phyloP scores from a whole-genome alignment of 805 yeast species.

The Candida nitratophila region DNA sequence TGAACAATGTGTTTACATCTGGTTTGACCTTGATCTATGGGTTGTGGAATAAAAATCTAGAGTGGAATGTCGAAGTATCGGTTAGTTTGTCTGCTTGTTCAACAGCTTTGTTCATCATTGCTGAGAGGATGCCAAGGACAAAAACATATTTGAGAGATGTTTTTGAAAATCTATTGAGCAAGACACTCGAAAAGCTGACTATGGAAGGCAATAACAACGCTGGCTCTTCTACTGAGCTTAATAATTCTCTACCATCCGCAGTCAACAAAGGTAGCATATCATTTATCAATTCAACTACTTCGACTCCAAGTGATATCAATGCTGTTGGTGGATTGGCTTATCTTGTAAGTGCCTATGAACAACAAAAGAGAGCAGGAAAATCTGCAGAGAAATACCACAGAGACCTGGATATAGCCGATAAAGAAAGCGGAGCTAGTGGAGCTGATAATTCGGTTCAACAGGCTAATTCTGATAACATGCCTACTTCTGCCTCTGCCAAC shows the following conservation, averaged over 20 bases:
- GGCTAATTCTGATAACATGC: too few species aligned
- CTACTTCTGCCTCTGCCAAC: too few species aligned
- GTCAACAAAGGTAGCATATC: neutral
- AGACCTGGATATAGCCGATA: too few species aligned
- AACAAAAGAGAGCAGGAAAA: neutral
- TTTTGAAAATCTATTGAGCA: slow-evolving; percentile 13
- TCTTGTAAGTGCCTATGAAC: neutral
- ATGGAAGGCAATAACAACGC: slow-evolving; percentile 1
- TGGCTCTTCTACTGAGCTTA: neutral
- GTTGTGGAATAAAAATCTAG: slow-evolving; percentile 11
- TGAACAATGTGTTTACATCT: slow-evolving; percentile 15
- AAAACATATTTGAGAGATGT: slow-evolving; percentile 13
- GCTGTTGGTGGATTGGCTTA: neutral
- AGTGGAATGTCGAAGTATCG: slow-evolving; percentile 16
- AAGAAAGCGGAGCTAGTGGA: neutral
- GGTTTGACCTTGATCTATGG: slow-evolving; percentile 18
- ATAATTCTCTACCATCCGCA: neutral
- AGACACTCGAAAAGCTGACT: slow-evolving; percentile 13
- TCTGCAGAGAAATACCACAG: neutral
- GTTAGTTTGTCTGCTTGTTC: slow-evolving; percentile 18
- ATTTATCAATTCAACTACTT: neutral
- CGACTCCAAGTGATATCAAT: neutral
- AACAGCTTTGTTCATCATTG: slow-evolving; percentile 15
- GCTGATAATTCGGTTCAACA: too few species aligned
- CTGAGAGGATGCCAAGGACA: slow-evolving; percentile 18